A percentile compares a stretch with the other conserved stretches of the same genome.
These are phyloP conservation scores for Prunus fruticosa DNA, from an alignment of 306 rosid genomes.

Conservation along the genomic window DNA sequence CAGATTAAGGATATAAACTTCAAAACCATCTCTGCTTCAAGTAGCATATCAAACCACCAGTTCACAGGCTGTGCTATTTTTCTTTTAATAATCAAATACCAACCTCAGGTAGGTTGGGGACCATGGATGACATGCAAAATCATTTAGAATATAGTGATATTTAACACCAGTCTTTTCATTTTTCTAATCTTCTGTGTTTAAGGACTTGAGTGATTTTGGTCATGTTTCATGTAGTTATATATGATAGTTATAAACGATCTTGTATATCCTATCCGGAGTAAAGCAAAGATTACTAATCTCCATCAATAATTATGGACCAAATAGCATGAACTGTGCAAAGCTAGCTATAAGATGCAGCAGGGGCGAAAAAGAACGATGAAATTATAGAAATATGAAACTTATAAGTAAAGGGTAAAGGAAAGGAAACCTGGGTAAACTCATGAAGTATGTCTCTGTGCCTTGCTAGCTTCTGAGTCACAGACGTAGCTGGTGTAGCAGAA, in stretches of 20 bases:
- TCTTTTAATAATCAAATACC: neutral
- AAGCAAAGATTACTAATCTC: neutral
- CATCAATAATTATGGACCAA: neutral
- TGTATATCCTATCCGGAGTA: neutral
- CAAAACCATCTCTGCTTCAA: neutral
- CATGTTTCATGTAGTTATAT: neutral
- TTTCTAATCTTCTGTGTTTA: too few species aligned
- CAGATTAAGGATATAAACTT: neutral
- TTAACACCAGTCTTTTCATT: neutral
- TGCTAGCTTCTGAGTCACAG: constrained; percentile 89
- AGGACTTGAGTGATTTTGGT: too few species aligned
- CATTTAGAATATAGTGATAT: neutral
- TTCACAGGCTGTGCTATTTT: neutral
- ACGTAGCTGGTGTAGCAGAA: constrained; percentile 89
- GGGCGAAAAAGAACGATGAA: neutral
- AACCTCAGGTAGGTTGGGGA: neutral
- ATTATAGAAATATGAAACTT: neutral
- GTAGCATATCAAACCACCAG: neutral
- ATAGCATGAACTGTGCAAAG: neutral
- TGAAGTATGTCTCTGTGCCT: constrained; percentile 97
- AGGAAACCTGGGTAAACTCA: constrained; percentile 83
- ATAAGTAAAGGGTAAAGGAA: neutral
- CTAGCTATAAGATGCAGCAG: constrained; percentile 5
- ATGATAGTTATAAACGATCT: neutral
- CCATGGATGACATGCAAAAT: neutral